Conservation (phyloP, 441 rosid species). For the Euphorbia celastroides region DNA sequence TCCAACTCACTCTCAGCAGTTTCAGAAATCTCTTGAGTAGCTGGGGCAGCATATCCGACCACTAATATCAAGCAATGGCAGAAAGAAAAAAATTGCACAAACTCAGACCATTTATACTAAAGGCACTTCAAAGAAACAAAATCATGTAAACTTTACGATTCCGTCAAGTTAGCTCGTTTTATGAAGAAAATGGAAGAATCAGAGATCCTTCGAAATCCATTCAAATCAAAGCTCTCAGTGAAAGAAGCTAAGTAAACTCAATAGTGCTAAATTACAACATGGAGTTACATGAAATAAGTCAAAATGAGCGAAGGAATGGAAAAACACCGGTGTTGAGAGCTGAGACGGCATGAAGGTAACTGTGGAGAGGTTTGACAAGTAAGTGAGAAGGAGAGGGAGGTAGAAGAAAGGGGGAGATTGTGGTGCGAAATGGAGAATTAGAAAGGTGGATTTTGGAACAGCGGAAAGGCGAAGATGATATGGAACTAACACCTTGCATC, state of each 20-base stretch:
- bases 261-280: not conserved
- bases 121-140: no score
- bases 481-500: conserved; percentile 31
- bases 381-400: conserved; percentile 25
- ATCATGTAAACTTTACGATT: no score
- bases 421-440: conserved; percentile 13
- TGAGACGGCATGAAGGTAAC: conserved; percentile 23
- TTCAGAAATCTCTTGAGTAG: conserved; percentile 47
- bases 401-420: conserved; percentile 18
- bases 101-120: not conserved
- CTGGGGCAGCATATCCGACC: conserved; percentile 25
- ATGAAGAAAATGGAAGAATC: no score
- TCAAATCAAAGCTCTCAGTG: not conserved
- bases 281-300: not conserved
- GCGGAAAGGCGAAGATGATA: conserved; percentile 35
- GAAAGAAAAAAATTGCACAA: not conserved
- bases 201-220: no score
- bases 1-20: conserved; percentile 28
- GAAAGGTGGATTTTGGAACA: conserved; percentile 26
- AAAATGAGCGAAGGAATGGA: not conserved
- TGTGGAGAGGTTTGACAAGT: conserved; percentile 23
- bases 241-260: not conserved
- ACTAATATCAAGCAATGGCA: not conserved
- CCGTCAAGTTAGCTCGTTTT: no score
- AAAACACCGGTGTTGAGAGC: conserved; percentile 40